A percentile compares a stretch with the other conserved stretches of the same genome.
These are phyloP conservation scores for Trypanosoma melophagium DNA, from an alignment of 208 protist species.

Conservation along the genomic window DNA sequence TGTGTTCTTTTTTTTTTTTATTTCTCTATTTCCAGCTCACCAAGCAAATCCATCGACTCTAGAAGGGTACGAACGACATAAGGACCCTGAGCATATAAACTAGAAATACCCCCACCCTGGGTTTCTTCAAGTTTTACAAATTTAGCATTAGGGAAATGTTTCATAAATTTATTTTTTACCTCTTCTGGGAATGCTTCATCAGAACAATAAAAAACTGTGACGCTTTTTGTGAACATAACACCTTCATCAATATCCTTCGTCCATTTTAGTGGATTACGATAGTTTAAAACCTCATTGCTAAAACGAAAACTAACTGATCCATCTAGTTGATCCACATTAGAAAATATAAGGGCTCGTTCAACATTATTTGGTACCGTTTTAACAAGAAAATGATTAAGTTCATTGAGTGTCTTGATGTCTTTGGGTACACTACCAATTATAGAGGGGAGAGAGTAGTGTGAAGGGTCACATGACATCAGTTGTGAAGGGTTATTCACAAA, in stretches of 20 bases:
- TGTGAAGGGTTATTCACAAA: constrained; percentile 54
- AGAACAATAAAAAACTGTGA: constrained; percentile 44
- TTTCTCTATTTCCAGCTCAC: constrained; percentile 15
- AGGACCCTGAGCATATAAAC: constrained; percentile 21
- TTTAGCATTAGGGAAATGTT: constrained; percentile 34
- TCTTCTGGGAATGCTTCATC: constrained; percentile 21
- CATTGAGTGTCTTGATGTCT: constrained; percentile 25
- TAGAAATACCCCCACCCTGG: constrained; percentile 19
- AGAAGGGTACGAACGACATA: constrained; percentile 36
- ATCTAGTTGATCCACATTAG: constrained; percentile 38
- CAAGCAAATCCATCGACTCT: constrained; percentile 47
- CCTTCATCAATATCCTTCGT: constrained; percentile 11
- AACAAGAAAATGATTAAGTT: constrained; percentile 49
- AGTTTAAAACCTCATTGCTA: constrained; percentile 36
- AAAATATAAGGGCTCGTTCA: constrained; percentile 61
- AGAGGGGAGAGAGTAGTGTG: constrained; percentile 27
- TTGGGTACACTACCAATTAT: constrained; percentile 32
- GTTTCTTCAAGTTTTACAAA: constrained; percentile 37
- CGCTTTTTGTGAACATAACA: constrained; percentile 37
- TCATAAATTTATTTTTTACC: constrained; percentile 30
- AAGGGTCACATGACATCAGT: constrained; percentile 43
- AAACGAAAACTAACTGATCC: constrained; percentile 41
- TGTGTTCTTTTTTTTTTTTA: constrained; percentile 1
- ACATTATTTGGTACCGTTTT: constrained; percentile 36
- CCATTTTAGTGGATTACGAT: constrained; percentile 25